Evolutionary conservation across 208 protist species (phyloP).

Genomic region (Strigomonas galati): DNA sequence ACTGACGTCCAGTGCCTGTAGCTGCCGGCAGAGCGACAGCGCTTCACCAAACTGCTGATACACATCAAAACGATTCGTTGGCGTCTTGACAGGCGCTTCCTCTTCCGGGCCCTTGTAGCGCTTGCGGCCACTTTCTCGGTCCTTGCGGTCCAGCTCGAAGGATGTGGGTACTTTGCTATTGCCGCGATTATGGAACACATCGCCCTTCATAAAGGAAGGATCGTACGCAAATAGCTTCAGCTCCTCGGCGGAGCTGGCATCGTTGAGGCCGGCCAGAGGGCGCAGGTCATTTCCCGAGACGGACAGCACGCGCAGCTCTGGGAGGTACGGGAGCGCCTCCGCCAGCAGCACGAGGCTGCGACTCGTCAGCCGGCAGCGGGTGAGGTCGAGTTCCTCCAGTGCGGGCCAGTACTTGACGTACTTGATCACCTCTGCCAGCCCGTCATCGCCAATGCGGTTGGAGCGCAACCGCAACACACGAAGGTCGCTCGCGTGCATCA

Average conservation of each 20-base stretch:
- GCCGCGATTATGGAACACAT: conserved; percentile 10
- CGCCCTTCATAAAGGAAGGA: conserved; percentile 39
- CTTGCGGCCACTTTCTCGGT: conserved; percentile 45
- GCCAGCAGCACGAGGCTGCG: conserved; percentile 28
- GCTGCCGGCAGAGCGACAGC: conserved; percentile 42
- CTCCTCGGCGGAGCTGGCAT: conserved; percentile 9
- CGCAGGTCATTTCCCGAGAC: conserved; percentile 70
- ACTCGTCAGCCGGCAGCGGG: conserved; percentile 66
- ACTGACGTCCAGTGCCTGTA: conserved; percentile 51
- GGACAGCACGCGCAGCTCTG: conserved; percentile 35
- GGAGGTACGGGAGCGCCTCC: conserved; percentile 25
- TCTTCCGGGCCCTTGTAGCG: conserved; percentile 42
- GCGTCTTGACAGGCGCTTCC: background rate
- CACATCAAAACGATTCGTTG: conserved; percentile 15
- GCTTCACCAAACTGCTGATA: conserved; percentile 33
- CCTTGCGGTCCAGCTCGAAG: conserved; percentile 71
- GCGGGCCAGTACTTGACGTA: conserved; percentile 43
- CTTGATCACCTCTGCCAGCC: conserved; percentile 24
- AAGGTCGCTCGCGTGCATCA: conserved; percentile 32
- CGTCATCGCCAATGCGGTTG: conserved; percentile 59
- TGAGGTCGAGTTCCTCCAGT: conserved; percentile 54
- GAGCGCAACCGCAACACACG: conserved; percentile 42
- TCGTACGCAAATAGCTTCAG: conserved; percentile 67
- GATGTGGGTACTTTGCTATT: conserved; percentile 61
- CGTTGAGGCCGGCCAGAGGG: background rate